phyloP scores from a whole-genome alignment of 2,329 filamentous ascomycete species.

The Colletotrichum siamense region DNA sequence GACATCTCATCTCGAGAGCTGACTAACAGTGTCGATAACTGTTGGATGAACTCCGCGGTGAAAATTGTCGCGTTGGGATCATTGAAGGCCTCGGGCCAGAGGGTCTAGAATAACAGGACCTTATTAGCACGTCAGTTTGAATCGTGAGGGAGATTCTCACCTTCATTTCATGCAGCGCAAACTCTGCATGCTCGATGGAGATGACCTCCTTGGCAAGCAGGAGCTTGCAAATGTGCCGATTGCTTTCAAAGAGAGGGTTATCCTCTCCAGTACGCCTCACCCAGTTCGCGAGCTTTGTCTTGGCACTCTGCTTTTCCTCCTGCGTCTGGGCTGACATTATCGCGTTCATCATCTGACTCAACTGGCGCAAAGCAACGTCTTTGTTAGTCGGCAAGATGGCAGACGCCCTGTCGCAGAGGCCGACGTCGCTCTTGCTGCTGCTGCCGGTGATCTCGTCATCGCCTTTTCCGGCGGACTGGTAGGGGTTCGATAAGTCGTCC shows the following conservation, averaged over 20 bases:
- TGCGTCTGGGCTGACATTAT: background rate
- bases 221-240: background rate
- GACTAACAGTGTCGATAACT: background rate
- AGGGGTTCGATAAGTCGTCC: background rate
- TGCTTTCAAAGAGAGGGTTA: background rate
- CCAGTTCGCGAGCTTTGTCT: too few species aligned
- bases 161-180: background rate
- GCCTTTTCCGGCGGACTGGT: background rate
- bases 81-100: rapidly evolving
- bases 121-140: background rate
- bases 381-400: background rate
- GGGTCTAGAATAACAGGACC: background rate
- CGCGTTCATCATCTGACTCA: background rate
- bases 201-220: background rate
- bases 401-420: background rate
- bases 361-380: background rate
- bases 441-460: background rate
- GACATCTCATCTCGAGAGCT: background rate
- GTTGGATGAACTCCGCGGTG: background rate
- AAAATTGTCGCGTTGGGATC: rapidly evolving
- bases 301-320: background rate
- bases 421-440: background rate
- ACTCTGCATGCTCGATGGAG: background rate
- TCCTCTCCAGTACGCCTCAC: background rate
- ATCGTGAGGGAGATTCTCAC: background rate